These are phyloP conservation scores for Trapa incisa DNA, from an alignment of 345 rosid genomes.

Conservation along the genomic window DNA sequence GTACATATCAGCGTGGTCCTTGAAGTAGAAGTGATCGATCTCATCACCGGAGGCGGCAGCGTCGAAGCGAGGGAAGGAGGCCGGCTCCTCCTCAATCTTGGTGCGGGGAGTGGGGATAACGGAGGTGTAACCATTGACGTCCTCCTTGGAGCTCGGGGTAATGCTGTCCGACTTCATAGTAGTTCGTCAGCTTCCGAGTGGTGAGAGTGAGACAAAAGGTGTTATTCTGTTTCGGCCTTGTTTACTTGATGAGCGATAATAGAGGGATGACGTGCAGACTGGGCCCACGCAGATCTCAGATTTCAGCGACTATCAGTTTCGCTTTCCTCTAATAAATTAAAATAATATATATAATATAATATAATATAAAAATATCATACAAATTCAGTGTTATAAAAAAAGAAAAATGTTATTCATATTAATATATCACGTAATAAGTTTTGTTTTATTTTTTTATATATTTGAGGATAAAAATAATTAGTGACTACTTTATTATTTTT, in stretches of 20 bases:
- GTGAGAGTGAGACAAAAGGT: background rate
- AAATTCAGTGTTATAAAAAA: no score
- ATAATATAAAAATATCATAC: background rate
- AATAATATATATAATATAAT: background rate
- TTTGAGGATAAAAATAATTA: no score
- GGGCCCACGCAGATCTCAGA: constrained; percentile 1
- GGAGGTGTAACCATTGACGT: background rate
- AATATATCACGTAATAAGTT: no score
- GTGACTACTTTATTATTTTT: no score
- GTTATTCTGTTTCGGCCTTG: background rate
- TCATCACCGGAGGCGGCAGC: constrained; percentile 1
- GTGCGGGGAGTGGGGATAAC: background rate
- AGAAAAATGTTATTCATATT: no score
- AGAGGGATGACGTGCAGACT: background rate
- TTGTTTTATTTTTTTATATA: no score
- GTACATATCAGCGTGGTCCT: background rate
- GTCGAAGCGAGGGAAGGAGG: constrained; percentile 14
- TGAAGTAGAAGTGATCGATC: constrained; percentile 9
- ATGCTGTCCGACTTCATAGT: background rate
- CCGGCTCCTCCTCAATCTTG: constrained; percentile 14
- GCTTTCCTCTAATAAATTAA: background rate
- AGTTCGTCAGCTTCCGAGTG: background rate
- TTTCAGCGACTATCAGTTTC: background rate
- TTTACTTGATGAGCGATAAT: background rate
- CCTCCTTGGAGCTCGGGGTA: background rate